Base-by-base conservation (phyloP, 805 yeast species). In the Pichia nakasei region DNA sequence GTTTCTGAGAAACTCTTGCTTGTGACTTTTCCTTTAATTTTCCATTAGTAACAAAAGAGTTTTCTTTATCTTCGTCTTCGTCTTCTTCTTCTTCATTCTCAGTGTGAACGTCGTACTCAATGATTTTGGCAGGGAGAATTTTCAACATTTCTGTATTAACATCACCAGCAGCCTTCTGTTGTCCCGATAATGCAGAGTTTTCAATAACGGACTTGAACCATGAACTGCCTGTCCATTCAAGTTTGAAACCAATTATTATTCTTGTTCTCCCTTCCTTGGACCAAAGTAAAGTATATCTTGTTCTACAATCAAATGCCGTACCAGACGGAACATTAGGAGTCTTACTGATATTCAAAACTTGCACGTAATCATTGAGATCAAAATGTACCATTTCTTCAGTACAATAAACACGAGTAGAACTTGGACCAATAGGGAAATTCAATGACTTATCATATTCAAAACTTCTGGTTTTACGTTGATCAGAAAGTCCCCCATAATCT, bases 241-340 rank as follows among this genome's bases (percentile, higher is more conserved):
- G 73, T 67, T 77, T 76, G 59, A 75, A 85, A n/a, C 88, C 74
- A n/a, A 84, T 63, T 37, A 65, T 66, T 34, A 93, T 53, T 39
- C 69, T 65, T 5, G 95, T 82, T 21, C 66, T 59, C 54, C 82
- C 85, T 24, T 69, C 61, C 9, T 67, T 69, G 0, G 71, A 87
- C 97, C 98, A 93, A 3, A 82, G 70, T 44, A 87, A 63, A 37
- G 80, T 67, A 54, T 79, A 84, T 48, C 84, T 70, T 0, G 96
- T 85, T 49, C 78, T 72, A 2, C 88, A 88, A 27, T 74, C 69
- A 60, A 93, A 93, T 1, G 85, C 73, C 36, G 73, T 73, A 5
- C 99, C 99, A 54, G 89, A 83, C 0, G 99, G 98, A 15, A 93
- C 97, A 57, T 87, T 93, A 0, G 98, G 99, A 0, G 98, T 89